Percentiles rank a stretch among this genome's conserved stretches.
phyloP scores from a whole-genome alignment of 202 grass and related monocot genomes.

The Zoysia matrella region DNA sequence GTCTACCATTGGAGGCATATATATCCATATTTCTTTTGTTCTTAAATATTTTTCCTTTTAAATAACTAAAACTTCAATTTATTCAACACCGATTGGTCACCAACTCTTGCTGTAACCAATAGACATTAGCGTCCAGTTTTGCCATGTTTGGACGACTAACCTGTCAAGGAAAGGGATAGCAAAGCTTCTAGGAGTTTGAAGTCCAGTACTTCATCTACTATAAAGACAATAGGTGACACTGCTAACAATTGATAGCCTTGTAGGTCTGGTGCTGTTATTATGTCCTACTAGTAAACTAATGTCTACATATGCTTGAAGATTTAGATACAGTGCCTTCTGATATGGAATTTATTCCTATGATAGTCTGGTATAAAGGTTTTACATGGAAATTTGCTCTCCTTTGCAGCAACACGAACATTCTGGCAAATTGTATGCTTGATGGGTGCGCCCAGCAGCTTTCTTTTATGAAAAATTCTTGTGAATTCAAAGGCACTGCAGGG shows the following conservation, averaged over 20 bases:
- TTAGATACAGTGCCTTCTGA: background rate
- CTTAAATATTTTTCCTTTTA: background rate
- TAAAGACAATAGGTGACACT: background rate
- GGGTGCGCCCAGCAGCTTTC: background rate
- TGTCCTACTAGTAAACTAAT: background rate
- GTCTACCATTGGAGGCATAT: no score
- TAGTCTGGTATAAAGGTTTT: background rate
- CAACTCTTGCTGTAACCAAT: background rate
- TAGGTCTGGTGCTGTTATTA: no score
- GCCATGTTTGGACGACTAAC: background rate
- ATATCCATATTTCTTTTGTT: no score
- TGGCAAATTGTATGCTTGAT: constrained; percentile 26
- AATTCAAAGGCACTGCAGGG: background rate
- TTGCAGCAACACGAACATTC: background rate
- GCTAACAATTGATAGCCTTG: background rate
- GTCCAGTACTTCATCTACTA: background rate
- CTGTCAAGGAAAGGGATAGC: background rate
- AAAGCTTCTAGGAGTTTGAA: background rate
- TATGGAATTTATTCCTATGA: background rate
- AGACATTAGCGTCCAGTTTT: background rate
- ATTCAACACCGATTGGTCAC: background rate
- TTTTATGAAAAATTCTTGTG: background rate
- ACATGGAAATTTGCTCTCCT: background rate
- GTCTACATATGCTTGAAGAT: constrained; percentile 1
- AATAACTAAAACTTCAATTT: background rate